Base-by-base conservation (phyloP, 2,329 filamentous ascomycete genomes). In the Apiospora hydei region DNA sequence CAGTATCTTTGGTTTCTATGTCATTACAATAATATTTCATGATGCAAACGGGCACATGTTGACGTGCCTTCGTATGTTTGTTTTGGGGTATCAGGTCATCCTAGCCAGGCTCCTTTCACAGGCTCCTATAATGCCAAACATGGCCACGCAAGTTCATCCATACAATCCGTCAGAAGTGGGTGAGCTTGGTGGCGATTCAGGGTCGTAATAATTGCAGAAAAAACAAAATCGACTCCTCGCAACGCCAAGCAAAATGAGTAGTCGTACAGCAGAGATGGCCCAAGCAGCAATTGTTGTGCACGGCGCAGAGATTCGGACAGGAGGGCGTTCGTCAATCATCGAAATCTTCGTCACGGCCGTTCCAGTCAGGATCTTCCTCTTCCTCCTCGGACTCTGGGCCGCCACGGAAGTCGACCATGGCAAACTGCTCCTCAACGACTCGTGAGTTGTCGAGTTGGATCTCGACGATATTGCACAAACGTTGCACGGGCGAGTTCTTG, bases 381-480 rank as follows among this genome's bases (percentile, higher is more conserved):
- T 66, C 69, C n/a, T 24, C 26, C 43, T 70, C 53, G 6, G 43
- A 47, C 30, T 61, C 69, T 18, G 47, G 18, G 49, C 38, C 49
- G 44, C 30, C 69, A 44, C 24, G 41, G 41, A 70, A 66, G 34
- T 70, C 51, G 6, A 6, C 13, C 41, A 66, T 38, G 26, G 10
- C 24, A 26, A 46, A 70, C 41, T 70, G 41, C 41, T 49, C 51
- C 69, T 70, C 69, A 16, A 57, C 41, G 51, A 26, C 34, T 51
- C 46, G 10, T 16, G 57, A 43, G 26, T 70, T 70, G 41, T 70
- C 53, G 24, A 70, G 34, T 41, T 64, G 43, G 26, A 70, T 66
- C 38, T 47, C 47, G 51, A 61, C 51, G n/a, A 67, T 30, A 44
- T 70, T 24, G 21, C 69, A 70, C 18, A 66, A 30, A 11, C 51